Evolutionary conservation across 2,329 filamentous ascomycete genomes (phyloP).

Genomic region (Fusarium staphyleae): DNA sequence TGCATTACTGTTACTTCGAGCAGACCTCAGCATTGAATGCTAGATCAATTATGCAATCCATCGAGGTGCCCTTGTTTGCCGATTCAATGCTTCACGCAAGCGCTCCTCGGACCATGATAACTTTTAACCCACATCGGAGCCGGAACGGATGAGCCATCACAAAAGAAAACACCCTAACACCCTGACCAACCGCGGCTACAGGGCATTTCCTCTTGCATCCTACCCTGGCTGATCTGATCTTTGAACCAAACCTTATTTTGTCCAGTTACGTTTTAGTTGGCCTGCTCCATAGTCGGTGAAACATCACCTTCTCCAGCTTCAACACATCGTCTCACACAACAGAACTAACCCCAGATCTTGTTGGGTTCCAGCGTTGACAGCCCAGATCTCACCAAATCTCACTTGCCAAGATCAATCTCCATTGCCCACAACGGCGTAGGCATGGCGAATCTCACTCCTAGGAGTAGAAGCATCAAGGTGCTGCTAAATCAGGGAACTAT

Average conservation of each 20-base stretch:
- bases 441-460: constrained; percentile 1
- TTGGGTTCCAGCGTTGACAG: constrained; percentile 3
- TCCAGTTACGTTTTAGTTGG: constrained; percentile 11
- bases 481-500: constrained; percentile 5
- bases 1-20: no score
- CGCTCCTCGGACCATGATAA: constrained; percentile 2
- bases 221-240: constrained; percentile 34
- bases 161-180: constrained; percentile 1
- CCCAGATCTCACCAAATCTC: constrained; percentile 4
- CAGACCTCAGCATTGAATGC: neutral
- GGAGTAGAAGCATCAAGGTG: neutral
- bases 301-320: constrained; percentile 1
- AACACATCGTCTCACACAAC: neutral
- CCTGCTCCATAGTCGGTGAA: neutral
- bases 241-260: constrained; percentile 31
- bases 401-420: constrained; percentile 2
- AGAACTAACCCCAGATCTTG: constrained; percentile 2
- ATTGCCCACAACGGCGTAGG: constrained; percentile 1
- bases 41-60: neutral
- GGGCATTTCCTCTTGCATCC: neutral
- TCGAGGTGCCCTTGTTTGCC: neutral
- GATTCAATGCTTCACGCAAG: neutral
- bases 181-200: neutral
- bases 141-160: constrained; percentile 28
- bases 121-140: constrained; percentile 28